Evolutionary conservation across 129 eudicot genomes (phyloP).

Genomic region (Centrapalus pauciflorus): DNA sequence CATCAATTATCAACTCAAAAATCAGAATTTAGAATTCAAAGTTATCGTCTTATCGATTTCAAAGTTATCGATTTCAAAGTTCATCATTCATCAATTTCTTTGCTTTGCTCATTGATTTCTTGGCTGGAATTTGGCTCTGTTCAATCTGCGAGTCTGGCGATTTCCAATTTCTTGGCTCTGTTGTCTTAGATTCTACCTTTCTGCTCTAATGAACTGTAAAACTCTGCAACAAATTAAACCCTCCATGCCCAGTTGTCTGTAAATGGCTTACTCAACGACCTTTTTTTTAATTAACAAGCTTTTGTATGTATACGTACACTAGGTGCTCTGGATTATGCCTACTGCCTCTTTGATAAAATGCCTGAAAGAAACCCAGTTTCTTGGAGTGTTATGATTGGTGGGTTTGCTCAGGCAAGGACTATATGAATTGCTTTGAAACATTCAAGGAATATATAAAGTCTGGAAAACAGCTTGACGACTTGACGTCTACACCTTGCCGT

Average conservation of each 20-base stretch:
- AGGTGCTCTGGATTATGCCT: constrained; percentile 37
- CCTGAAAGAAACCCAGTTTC: constrained; percentile 46
- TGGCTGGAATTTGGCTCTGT: too few species aligned
- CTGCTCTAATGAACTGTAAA: constrained; percentile 37
- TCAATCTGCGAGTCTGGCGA: too few species aligned
- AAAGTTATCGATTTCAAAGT: too few species aligned
- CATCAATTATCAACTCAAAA: too few species aligned
- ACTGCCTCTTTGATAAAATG: constrained; percentile 43
- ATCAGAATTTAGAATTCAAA: too few species aligned
- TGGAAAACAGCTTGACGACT: constrained; percentile 40
- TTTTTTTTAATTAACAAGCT: constrained; percentile 41
- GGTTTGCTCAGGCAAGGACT: constrained; percentile 53
- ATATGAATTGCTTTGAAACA: constrained; percentile 34
- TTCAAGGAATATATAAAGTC: constrained; percentile 59
- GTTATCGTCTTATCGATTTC: too few species aligned
- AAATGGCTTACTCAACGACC: constrained; percentile 38
- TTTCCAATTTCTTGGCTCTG: too few species aligned
- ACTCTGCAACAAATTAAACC: constrained; percentile 32
- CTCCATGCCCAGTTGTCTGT: constrained; percentile 36
- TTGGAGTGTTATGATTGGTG: constrained; percentile 80
- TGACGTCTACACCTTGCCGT: constrained; percentile 52
- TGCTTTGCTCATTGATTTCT: too few species aligned
- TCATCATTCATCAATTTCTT: too few species aligned
- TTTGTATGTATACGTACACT: constrained; percentile 34
- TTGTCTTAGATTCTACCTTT: constrained; percentile 35